Conservation (phyloP, 1,284 basidiomycete species). For the Heterobasidion parviporum region DNA sequence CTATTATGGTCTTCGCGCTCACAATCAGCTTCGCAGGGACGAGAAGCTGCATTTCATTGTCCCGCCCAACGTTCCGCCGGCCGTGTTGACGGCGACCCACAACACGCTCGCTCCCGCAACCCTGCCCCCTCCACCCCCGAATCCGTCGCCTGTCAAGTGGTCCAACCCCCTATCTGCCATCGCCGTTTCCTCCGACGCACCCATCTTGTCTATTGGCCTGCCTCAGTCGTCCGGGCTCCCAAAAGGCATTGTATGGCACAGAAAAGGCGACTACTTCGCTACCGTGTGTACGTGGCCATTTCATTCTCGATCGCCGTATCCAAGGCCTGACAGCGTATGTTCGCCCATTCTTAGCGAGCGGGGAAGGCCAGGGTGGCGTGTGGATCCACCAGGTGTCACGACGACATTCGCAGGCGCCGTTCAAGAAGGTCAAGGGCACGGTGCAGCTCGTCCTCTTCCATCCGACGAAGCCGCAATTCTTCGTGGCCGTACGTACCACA, state of each 20-base stretch:
- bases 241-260: constrained; percentile 89
- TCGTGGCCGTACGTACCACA: constrained; percentile 75
- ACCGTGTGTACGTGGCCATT: constrained; percentile 64
- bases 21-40: constrained; percentile 40
- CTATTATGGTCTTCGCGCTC: not conserved
- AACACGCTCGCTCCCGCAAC: constrained; percentile 56
- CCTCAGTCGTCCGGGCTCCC: constrained; percentile 68
- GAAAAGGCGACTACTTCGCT: constrained; percentile 92
- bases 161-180: constrained; percentile 34
- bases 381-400: constrained; percentile 95
- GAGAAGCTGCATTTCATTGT: constrained; percentile 78
- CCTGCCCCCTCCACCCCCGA: constrained; percentile 49
- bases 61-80: constrained; percentile 65
- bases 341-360: constrained; percentile 37
- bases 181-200: constrained; percentile 35
- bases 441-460: constrained; percentile 95
- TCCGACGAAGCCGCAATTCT: constrained; percentile 90
- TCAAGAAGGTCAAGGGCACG: constrained; percentile 87
- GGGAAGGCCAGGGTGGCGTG: constrained; percentile 62
- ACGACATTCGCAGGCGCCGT: constrained; percentile 94
- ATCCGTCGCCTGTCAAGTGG: constrained; percentile 69
- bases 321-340: constrained; percentile 5
- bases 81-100: constrained; percentile 55
- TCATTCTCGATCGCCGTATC: constrained; percentile 1
- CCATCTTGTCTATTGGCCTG: constrained; percentile 53